A percentile compares a stretch with the other conserved stretches of the same genome.
Evolutionary conservation across 2,329 filamentous ascomycete genomes (phyloP).

Genomic region (Fusarium circinatum): DNA sequence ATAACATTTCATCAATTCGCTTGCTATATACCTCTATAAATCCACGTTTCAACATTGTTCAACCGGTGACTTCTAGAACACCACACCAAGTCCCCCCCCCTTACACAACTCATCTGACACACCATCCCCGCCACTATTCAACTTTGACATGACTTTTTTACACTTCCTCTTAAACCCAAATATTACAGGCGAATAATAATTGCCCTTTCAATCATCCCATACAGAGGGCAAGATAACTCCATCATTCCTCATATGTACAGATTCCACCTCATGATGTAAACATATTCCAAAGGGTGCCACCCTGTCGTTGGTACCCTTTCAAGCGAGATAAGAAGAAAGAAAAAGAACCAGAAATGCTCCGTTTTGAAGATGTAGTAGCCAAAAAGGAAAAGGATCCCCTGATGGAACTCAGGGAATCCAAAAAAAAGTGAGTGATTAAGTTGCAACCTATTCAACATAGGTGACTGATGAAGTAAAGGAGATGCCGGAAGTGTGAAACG

Average conservation of each 20-base stretch:
- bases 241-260: constrained; percentile 42
- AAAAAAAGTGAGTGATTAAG: constrained; percentile 32
- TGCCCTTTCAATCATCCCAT: constrained; percentile 15
- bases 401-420: not conserved
- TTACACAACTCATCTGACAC: not conserved
- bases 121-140: not conserved
- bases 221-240: constrained; percentile 12
- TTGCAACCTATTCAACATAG: not conserved
- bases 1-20: constrained; percentile 32
- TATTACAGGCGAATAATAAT: constrained; percentile 21
- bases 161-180: not conserved
- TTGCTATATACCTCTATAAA: constrained; percentile 41
- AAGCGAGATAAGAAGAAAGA: not conserved
- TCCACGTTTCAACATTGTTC: constrained; percentile 20
- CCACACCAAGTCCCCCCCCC: not conserved
- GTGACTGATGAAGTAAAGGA: constrained; percentile 7
- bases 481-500: constrained; percentile 33
- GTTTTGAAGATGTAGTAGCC: constrained; percentile 4
- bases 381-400: constrained; percentile 1
- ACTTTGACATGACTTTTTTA: constrained; percentile 2
- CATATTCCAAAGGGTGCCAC: constrained; percentile 18
- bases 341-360: constrained; percentile 7
- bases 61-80: constrained; percentile 25
- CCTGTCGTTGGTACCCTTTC: constrained; percentile 20
- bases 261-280: constrained; percentile 43